Conservation (phyloP, 2,329 filamentous ascomycete genomes). For the Teratosphaeria destructans region DNA sequence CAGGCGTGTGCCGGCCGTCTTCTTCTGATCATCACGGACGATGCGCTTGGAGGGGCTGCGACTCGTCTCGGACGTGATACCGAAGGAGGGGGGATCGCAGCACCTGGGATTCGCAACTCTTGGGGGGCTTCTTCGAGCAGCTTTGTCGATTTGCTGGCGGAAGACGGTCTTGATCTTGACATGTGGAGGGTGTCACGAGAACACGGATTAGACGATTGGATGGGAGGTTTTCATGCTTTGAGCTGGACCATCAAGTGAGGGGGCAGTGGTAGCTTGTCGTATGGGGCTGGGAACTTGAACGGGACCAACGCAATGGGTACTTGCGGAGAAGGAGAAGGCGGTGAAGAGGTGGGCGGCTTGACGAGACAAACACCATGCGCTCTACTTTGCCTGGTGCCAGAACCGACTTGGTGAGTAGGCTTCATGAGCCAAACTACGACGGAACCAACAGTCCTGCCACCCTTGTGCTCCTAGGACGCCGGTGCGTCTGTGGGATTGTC, state of each 20-base stretch:
- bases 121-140: background rate
- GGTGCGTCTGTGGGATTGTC: background rate
- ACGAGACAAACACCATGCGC: background rate
- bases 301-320: background rate
- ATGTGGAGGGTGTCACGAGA: background rate
- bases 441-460: background rate
- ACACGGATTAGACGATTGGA: background rate
- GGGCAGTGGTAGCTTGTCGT: background rate
- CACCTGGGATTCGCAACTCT: background rate
- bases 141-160: background rate
- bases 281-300: background rate
- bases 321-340: background rate
- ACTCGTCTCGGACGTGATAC: background rate
- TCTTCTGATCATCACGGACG: background rate
- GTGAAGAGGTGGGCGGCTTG: background rate
- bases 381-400: background rate
- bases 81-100: background rate
- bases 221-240: background rate
- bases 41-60: background rate
- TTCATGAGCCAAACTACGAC: background rate
- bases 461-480: background rate
- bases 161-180: background rate
- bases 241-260: background rate
- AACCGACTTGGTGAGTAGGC: no score
- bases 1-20: background rate